Percentiles rank a stretch among this genome's conserved stretches.
Evolutionary conservation across 2,329 filamentous ascomycete species (phyloP).

Genomic region (Emmonsia crescens): DNA sequence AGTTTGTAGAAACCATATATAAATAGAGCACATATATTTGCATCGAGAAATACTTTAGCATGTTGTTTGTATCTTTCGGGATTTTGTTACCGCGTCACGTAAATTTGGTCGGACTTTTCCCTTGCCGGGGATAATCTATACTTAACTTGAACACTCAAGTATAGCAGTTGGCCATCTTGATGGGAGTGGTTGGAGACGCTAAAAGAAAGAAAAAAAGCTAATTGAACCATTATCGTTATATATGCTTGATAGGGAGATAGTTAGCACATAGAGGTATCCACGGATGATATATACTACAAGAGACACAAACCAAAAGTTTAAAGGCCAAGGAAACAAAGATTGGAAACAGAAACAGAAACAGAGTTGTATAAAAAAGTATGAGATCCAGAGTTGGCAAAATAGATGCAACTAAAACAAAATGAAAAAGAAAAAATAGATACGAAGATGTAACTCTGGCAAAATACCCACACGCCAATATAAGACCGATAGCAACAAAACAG

Average conservation of each 20-base stretch:
- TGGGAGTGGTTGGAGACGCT: not conserved
- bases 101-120: not conserved
- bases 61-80: too few relatives aligned
- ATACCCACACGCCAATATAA: not conserved
- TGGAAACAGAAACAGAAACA: not conserved
- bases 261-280: not conserved
- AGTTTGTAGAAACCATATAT: not conserved
- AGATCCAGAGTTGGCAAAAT: not conserved
- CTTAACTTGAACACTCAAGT: not conserved
- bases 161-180: not conserved
- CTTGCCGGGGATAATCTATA: not conserved
- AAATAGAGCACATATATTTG: not conserved
- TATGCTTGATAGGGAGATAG: not conserved
- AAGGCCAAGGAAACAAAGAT: not conserved
- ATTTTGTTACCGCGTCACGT: too few relatives aligned
- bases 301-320: not conserved
- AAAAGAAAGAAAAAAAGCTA: too few relatives aligned
- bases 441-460: not conserved
- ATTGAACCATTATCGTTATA: not conserved
- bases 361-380: not conserved
- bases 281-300: not conserved
- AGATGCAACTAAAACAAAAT: not conserved
- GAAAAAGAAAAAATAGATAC: not conserved
- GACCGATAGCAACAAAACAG: not conserved
- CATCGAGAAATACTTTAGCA: too few relatives aligned